Conservation (phyloP, 345 rosid genomes). For the Nasturtium officinale region DNA sequence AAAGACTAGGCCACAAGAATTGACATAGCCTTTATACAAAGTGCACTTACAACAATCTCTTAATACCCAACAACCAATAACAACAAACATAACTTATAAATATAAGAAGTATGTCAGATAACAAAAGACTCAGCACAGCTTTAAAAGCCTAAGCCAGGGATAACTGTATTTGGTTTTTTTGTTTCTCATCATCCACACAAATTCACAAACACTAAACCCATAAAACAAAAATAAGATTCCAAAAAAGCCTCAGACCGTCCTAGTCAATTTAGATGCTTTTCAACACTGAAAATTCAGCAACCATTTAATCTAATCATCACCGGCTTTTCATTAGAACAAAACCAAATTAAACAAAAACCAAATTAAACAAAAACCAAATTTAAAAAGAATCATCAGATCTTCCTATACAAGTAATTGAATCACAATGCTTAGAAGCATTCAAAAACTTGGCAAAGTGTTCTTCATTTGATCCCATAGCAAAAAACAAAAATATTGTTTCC, state of each 20-base stretch:
- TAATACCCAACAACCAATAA: too few relatives aligned
- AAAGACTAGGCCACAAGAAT: constrained; percentile 22
- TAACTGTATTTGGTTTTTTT: constrained; percentile 42
- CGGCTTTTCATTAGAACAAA: neutral
- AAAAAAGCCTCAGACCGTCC: constrained; percentile 47
- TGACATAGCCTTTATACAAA: constrained; percentile 19
- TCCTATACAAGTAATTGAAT: constrained; percentile 36
- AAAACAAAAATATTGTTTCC: constrained; percentile 19
- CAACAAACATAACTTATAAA: too few relatives aligned
- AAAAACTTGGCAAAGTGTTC: constrained; percentile 27
- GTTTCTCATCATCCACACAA: constrained; percentile 39
- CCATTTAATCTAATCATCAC: constrained; percentile 41
- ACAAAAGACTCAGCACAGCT: constrained; percentile 42
- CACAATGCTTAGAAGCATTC: constrained; percentile 29
- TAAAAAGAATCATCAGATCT: constrained; percentile 36
- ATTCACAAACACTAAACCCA: neutral
- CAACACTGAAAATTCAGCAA: constrained; percentile 36
- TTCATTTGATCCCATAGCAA: constrained; percentile 5
- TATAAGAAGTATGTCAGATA: too few relatives aligned
- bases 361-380: rapidly evolving
- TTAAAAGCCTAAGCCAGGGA: constrained; percentile 42
- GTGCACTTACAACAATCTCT: neutral
- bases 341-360: rapidly evolving
- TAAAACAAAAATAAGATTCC: neutral
- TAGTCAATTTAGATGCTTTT: constrained; percentile 45